phyloP scores from a whole-genome alignment of 179 eudicot genomes.

The Sideroxylon spinosum region DNA sequence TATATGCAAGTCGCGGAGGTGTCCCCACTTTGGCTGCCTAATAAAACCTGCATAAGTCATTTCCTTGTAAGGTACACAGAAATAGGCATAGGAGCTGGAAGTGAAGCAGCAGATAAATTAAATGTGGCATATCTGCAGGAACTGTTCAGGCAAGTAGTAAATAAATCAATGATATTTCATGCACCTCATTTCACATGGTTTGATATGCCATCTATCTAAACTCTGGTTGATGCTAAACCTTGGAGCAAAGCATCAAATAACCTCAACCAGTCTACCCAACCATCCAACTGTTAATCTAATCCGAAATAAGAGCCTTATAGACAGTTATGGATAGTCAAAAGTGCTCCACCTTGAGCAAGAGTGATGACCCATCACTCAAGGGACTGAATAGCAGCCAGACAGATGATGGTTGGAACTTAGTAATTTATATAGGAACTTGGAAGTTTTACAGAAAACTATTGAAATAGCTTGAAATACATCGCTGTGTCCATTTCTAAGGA shows the following conservation, averaged over 20 bases:
- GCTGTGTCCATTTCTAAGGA: too few species aligned
- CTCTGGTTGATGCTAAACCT: too few species aligned
- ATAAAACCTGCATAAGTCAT: conserved; percentile 32
- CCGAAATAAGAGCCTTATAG: neutral
- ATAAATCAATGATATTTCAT: too few species aligned
- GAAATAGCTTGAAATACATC: neutral
- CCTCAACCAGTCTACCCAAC: too few species aligned
- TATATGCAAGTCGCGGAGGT: conserved; percentile 44
- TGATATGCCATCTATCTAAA: neutral
- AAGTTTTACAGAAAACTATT: neutral
- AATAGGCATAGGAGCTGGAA: neutral
- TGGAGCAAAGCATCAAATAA: too few species aligned
- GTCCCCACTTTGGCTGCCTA: conserved; percentile 60
- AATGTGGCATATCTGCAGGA: too few species aligned
- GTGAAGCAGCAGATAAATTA: too few species aligned
- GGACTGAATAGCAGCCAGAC: neutral
- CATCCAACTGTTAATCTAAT: neutral
- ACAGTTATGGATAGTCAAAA: neutral
- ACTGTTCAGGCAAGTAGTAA: too few species aligned
- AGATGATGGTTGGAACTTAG: neutral
- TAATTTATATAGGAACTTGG: neutral
- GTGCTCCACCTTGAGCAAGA: neutral
- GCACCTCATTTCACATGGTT: too few species aligned
- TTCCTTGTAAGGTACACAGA: neutral
- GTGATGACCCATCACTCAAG: neutral